Percentiles rank a stretch among this genome's conserved stretches.
Conservation (phyloP, 2,329 filamentous ascomycete species). For the Aspergillus tamarii region DNA sequence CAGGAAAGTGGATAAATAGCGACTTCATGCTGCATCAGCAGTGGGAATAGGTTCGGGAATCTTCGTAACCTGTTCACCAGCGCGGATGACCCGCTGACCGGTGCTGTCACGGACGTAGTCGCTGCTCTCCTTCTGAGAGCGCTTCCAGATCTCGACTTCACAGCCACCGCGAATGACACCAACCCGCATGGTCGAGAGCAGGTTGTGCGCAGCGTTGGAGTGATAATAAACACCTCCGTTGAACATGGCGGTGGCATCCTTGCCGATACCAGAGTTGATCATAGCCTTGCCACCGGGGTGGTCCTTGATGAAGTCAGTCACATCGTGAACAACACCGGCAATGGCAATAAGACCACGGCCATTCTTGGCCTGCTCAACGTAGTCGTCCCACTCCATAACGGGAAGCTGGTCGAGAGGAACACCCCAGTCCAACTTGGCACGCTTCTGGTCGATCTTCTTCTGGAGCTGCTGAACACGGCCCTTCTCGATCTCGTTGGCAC, state of each 20-base stretch:
- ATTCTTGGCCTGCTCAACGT: slow-evolving; percentile 74
- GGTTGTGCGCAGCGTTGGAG: slow-evolving; percentile 86
- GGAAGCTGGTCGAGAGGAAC: slow-evolving; percentile 82
- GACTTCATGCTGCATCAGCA: slow-evolving; percentile 71
- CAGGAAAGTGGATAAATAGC: slow-evolving; percentile 11
- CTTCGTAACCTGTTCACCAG: slow-evolving; percentile 83
- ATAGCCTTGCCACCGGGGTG: slow-evolving; percentile 90
- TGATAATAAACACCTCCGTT: slow-evolving; percentile 90
- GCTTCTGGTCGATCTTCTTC: slow-evolving; percentile 92
- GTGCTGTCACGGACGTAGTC: slow-evolving; percentile 78
- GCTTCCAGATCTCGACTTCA: slow-evolving; percentile 93
- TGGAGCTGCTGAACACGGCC: slow-evolving; percentile 84
- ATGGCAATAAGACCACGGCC: slow-evolving; percentile 77
- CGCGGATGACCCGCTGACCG: slow-evolving; percentile 81
- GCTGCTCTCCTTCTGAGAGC: slow-evolving; percentile 76
- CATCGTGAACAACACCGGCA: slow-evolving; percentile 84
- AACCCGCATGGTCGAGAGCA: slow-evolving; percentile 84
- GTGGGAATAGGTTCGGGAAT: slow-evolving; percentile 77
- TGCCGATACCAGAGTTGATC: slow-evolving; percentile 79
- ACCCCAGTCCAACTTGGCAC: slow-evolving; percentile 81
- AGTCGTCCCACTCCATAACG: slow-evolving; percentile 85
- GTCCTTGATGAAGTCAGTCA: slow-evolving; percentile 81
- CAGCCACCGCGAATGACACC: slow-evolving; percentile 84
- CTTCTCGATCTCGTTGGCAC: slow-evolving; percentile 89
- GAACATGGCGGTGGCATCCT: slow-evolving; percentile 88